Base-by-base conservation (phyloP, 129 eudicot genomes). In the Apium graveolens region DNA sequence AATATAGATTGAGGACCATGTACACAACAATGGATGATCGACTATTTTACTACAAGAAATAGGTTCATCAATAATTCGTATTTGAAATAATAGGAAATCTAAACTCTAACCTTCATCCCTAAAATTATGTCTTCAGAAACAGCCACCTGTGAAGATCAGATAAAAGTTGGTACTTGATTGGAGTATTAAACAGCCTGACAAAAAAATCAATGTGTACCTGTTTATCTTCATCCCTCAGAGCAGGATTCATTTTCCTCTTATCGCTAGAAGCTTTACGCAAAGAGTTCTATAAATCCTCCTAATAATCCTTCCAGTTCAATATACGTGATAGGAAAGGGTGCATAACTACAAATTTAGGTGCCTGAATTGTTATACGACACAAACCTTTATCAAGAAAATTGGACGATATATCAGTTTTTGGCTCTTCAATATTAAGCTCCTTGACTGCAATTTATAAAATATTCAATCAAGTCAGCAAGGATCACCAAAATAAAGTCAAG, bases 231-330 rank as follows among this genome's bases (percentile, higher is more conserved):
- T 46, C 87, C 82, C 82, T 88, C 12, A 90, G 77, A 44, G 79
- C 80, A 80, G 98, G 97, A 84, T 90, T 90, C 78, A 91, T 17
- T 27, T 63, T 81, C 63, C 60, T 81, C 80, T 88, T 93, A 74
- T 88, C 85, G 68, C 34, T 48, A 55, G 96, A 88, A 81, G 98
- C 97, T 87, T 82, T 87, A 38, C 49, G 79, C 35, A 91, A 81
- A 43, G 92, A 89, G 65, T 90, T 90, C 69, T 90, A 97, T 9
- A 95, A 88, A 84, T 95, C 98, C 89, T 95, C 98, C 97, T 94
- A 77, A 72, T 69, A 82, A 34, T 83, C 41, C 39, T 7, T 20
- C 34, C 0, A 31, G 38, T 27, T 31, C 38, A 27, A 31, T 29
- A 66, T 66, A 32, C 3, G 3, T 29, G 39, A 66, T 29, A 32